These are phyloP conservation scores for Aspergillus flavus DNA, from an alignment of 2,329 filamentous ascomycete genomes.

Conservation along the genomic window DNA sequence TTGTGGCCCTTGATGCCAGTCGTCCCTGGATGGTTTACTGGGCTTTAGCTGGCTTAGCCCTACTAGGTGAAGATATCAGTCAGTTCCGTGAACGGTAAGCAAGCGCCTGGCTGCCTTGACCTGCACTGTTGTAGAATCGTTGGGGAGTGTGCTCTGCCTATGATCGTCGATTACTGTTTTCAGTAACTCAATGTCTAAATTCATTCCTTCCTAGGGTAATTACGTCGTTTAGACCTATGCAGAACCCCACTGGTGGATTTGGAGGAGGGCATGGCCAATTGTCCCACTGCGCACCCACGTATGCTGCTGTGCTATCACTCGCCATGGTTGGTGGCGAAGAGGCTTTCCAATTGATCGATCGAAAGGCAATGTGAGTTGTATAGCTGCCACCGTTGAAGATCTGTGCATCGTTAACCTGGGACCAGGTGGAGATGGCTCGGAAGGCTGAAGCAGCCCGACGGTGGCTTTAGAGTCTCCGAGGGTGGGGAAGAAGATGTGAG, in stretches of 20 bases:
- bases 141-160: background rate
- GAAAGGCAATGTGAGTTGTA: slow-evolving; percentile 66
- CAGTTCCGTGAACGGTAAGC: slow-evolving; percentile 65
- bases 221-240: slow-evolving; percentile 76
- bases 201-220: slow-evolving; percentile 53
- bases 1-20: slow-evolving; percentile 78
- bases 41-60: slow-evolving; percentile 73
- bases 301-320: slow-evolving; percentile 79
- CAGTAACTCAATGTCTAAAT: background rate
- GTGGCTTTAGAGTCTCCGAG: slow-evolving; percentile 84
- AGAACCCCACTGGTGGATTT: slow-evolving; percentile 83
- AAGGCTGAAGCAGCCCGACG: slow-evolving; percentile 79
- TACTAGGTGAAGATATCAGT: slow-evolving; percentile 73
- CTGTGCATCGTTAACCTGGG: slow-evolving; percentile 25
- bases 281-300: slow-evolving; percentile 86
- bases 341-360: slow-evolving; percentile 74
- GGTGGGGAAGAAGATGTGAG: slow-evolving; percentile 92
- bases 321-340: slow-evolving; percentile 76
- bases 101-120: background rate
- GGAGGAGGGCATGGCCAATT: slow-evolving; percentile 90
- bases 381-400: background rate
- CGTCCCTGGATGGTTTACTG: slow-evolving; percentile 95
- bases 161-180: background rate
- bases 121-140: background rate
- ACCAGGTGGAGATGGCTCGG: slow-evolving; percentile 81